Base-by-base conservation (phyloP, 805 yeast species). In the Nakazawaea ishiwadae region DNA sequence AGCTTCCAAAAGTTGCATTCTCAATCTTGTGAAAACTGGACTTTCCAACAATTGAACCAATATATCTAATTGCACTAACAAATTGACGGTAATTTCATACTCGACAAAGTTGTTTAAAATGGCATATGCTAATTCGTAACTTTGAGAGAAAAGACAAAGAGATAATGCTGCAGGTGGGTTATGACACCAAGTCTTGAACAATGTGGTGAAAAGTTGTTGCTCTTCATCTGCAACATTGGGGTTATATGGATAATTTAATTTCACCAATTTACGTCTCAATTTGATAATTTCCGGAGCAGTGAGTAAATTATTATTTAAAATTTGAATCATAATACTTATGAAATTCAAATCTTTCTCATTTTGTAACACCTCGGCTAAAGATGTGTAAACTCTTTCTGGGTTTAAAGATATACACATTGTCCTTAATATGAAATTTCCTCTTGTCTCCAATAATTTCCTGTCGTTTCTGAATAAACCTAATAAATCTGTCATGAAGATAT, bases 131-230 rank as follows among this genome's bases (percentile, higher is more conserved):
- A 90, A 70, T 54, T 88, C 93, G 58, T 93, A 91, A 42, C 87
- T 85, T 42, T 90, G 90, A 0, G 97, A 84, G 11, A 91, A 66
- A 29, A 93, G 66, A 52, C 97, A 89, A 16, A 93, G 69, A 2
- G 96, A 81, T 31, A 93, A 65, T 0, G 90, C 85, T 4, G 97
- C 90, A 1, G 95, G 89, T 0, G 96, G 81, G 56, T 88, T 91
- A 46, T 83, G 82, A 49, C 95, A 81, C 99, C 99, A 93, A 44
- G 95, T 80, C 53, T 78, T 80, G 63, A 91, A 93, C 42, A 93
- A 66, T 0, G 81, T 67, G 20, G 84, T 73, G 57, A 93, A 93
- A 31, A 90, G 68, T 17, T 69, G 60, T 68, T 81, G 77, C 43
- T 86, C 93, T 28, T 76, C 79, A 18, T 23, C 6, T 28, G 16